Base-by-base conservation (phyloP, 106 monocot genomes). In the Dioscorea dumetorum region DNA sequence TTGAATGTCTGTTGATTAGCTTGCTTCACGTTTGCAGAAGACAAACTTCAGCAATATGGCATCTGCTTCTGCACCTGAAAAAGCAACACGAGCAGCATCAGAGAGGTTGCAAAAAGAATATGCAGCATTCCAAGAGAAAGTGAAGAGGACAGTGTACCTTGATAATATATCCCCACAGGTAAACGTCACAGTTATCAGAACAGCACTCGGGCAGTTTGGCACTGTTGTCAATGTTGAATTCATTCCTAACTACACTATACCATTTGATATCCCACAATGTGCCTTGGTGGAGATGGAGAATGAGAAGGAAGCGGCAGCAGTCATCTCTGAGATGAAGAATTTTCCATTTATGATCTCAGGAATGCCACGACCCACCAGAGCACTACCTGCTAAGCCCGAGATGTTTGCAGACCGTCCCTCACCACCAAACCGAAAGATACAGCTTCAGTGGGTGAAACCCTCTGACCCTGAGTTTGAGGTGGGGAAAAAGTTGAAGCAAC, bases 291-390 rank as follows among this genome's bases (percentile, higher is more conserved):
- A 87, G 57, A 87, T 99, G 92, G 92, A 90, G 69, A 81, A 33
- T 63, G 64, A 33, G 21, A 78, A 81, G 48, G 76, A 85, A 18
- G 99, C 83, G 0, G 48, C 10, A 14, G 57, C 67, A 15, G 71
- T 99, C 10, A 57, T 89, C 41, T 22, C 11, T 16, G 73, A 72
- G 41, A 79, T 92, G 34, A 73, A 19, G 1, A 74, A 79, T n/a
- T 87, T 72, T 57, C 99, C 92, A 4, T 92, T 99, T 52, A 92
- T 99, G 99, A 77, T 99, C 62, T 72, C 90, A 17, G 89, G 89
- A 22, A 84, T 82, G 89, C 92, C 99, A 11, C 73, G 92, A 15
- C 92, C 99, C 49, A 75, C 90, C 4, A 80, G 82, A 50, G 92
- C 83, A 4, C 57, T 61, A 18, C 70, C 22, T 32, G 97, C 97